Base-by-base conservation (phyloP, 768 basidiomycete species). In the Tulasnella sp. region DNA sequence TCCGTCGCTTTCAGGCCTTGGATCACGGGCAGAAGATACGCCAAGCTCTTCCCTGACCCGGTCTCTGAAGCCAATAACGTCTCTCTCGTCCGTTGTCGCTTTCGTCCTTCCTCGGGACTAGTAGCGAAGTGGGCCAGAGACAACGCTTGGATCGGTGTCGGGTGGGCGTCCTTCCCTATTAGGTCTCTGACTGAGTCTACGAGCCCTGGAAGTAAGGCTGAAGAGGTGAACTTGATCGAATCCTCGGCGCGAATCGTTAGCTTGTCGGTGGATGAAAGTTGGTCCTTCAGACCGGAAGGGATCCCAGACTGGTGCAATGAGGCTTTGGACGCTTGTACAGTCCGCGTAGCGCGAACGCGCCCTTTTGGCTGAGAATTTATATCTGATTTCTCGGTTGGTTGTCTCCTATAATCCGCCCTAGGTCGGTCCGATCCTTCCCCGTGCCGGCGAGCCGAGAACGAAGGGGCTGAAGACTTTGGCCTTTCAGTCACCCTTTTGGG, bases 11-110 rank as follows among this genome's bases (percentile, higher is more conserved):
- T 97, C 83, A 97, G 87, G 81, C 89, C 86, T 81, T 97, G 93
- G 1, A 97, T 87, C 77, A 97, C 85, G 0, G 96, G 96, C 7
- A 97, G 88, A 62, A 97, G 89, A 84, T 96, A 97, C 0, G 96
- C 96, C 39, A 97, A 89, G 2, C 93, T 95, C 86, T 97, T 97
- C 0, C 95, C 96, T 0, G 94, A 95, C 21, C 96, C 96, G 0
- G 95, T 97, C 85, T 97, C 95, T 0, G 93, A 92, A 0, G 94
- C 96, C 1, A 97, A 88, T 8, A 97, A 88, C 81, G 88, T 92
- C 79, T 87, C 83, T 16, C 83, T 85, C 82, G 80, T 81, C 38
- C 77, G 82, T 34, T 27, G 48, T n/a, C 56, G 82, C 62, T 52
- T 72, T 42, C 21, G 68, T 40, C 44, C 80, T 75, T 34, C 82